phyloP scores from a whole-genome alignment of 192 early-diverging fungal species.

The Coemansia sp. region DNA sequence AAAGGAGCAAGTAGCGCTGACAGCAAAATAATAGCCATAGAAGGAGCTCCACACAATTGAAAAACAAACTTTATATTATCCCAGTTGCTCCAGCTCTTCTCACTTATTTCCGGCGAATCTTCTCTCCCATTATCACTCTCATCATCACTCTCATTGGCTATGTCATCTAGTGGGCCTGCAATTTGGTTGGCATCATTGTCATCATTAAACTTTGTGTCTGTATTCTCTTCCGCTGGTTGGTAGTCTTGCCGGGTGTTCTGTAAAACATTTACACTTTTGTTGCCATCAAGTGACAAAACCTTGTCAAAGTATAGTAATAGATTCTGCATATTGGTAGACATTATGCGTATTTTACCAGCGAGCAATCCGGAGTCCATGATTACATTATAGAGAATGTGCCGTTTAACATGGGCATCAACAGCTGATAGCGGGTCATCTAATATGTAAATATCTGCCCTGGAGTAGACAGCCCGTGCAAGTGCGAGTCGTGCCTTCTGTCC shows the following conservation, averaged over 20 bases:
- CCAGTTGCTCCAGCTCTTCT: background rate
- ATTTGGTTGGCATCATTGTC: background rate
- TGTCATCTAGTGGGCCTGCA: background rate
- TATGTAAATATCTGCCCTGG: constrained; percentile 37
- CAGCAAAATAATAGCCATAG: constrained; percentile 3
- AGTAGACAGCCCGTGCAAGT: constrained; percentile 19
- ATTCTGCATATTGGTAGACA: constrained; percentile 80
- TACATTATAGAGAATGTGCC: constrained; percentile 55
- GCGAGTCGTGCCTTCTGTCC: constrained; percentile 19
- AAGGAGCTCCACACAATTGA: constrained; percentile 15
- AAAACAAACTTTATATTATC: constrained; percentile 1
- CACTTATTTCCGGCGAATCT: background rate
- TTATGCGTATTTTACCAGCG: constrained; percentile 59
- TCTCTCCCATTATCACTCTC: background rate
- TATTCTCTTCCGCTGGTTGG: background rate
- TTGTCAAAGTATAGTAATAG: constrained; percentile 71
- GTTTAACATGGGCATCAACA: constrained; percentile 71
- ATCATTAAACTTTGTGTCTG: background rate
- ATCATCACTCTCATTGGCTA: background rate
- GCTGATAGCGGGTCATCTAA: constrained; percentile 85
- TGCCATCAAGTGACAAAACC: constrained; percentile 69
- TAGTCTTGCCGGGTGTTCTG: constrained; percentile 8
- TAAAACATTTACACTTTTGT: constrained; percentile 21
- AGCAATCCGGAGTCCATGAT: constrained; percentile 18
- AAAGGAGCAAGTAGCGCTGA: constrained; percentile 18